These are phyloP conservation scores for Lentinula aciculospora DNA, from an alignment of 768 basidiomycete species.

Conservation along the genomic window DNA sequence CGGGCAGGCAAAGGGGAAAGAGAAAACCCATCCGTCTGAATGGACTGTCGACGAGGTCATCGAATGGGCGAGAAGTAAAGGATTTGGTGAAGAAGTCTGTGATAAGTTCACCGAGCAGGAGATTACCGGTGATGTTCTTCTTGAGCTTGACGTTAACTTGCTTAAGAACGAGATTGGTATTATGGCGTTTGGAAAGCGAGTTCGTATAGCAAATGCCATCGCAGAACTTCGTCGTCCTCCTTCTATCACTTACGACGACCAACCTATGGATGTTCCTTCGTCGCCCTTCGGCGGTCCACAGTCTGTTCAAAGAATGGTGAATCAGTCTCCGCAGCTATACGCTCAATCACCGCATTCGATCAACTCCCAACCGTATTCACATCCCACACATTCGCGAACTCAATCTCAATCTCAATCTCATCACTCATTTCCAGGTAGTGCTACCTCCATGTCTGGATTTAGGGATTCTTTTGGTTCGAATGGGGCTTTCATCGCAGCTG, in stretches of 20 bases:
- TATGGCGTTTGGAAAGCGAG: slow-evolving; percentile 88
- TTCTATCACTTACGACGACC: slow-evolving; percentile 37
- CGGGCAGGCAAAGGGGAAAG: background rate
- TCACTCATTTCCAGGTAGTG: slow-evolving; percentile 37
- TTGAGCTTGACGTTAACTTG: slow-evolving; percentile 87
- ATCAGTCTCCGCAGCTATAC: slow-evolving; percentile 13
- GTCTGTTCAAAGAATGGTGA: background rate
- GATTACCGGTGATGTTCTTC: slow-evolving; percentile 94
- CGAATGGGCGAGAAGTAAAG: slow-evolving; percentile 79
- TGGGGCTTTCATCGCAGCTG: slow-evolving; percentile 18
- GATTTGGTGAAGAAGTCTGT: slow-evolving; percentile 79
- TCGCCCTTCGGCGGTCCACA: slow-evolving; percentile 16
- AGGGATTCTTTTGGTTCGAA: slow-evolving; percentile 7
- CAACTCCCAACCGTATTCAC: slow-evolving; percentile 1
- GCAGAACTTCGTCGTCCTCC: slow-evolving; percentile 73
- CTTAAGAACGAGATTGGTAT: slow-evolving; percentile 95
- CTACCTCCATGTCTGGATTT: background rate
- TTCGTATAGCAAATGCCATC: slow-evolving; percentile 91
- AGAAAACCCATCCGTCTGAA: slow-evolving; percentile 46
- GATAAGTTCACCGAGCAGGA: slow-evolving; percentile 97
- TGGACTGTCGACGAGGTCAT: slow-evolving; percentile 90
- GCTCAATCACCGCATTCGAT: slow-evolving; percentile 7
- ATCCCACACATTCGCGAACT: slow-evolving; percentile 28
- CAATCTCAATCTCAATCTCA: slow-evolving; percentile 40
- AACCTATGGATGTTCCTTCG: slow-evolving; percentile 21